Base-by-base conservation (phyloP, 148 eudicot species). In the Rhododendron simsii region DNA sequence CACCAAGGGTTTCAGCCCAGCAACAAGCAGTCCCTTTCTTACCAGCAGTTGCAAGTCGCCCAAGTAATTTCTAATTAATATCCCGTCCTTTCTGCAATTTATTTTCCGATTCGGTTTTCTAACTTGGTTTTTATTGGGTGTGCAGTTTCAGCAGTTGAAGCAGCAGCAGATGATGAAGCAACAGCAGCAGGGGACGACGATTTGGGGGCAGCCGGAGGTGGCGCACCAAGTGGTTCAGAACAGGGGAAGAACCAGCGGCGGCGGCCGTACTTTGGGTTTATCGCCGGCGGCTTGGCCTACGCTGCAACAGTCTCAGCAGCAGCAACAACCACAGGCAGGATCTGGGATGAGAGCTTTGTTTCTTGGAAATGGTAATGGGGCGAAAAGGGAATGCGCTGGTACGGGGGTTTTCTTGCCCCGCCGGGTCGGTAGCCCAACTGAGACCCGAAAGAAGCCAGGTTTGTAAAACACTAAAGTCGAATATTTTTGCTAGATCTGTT, bases 401-500 rank as follows among this genome's bases (percentile, higher is more conserved):
- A 95, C 98, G 0, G 98, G 98, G 0, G 98, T 95, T 3, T 95
- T 95, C 81, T 82, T 95, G 50, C 98, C 98, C 16, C 89, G 98
- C 11, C 88, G 88, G 21, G 78, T 83, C 6, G 88, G 91, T 0
- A 41, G 84, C 18, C 83, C 89, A 0, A 4, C 90, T 7, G 93
- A 89, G 35, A 51, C 91, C 28, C 89, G 91, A 16, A 94, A 92
- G 82, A 94, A 91, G 73, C 84, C 91, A 82, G 95, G 86, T 84
- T 9, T 1, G 21, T 26, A 1, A 18, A 9, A 8, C n/a, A 3
- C 14, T 7, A 0, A 2, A 18, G 18, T 18, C 10, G 1, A 6
- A 18, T 28, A 23, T 2, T 2, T 7, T 82, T 18, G 0, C 75
- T 1, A 12, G 84, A 41, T 85, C 7, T 80, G 50, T 26, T 69